Evolutionary conservation across 1,139 yeast species (phyloP), one percentile per base, ranked within the genome.

Genomic region (Ogataea hybrid): DNA sequence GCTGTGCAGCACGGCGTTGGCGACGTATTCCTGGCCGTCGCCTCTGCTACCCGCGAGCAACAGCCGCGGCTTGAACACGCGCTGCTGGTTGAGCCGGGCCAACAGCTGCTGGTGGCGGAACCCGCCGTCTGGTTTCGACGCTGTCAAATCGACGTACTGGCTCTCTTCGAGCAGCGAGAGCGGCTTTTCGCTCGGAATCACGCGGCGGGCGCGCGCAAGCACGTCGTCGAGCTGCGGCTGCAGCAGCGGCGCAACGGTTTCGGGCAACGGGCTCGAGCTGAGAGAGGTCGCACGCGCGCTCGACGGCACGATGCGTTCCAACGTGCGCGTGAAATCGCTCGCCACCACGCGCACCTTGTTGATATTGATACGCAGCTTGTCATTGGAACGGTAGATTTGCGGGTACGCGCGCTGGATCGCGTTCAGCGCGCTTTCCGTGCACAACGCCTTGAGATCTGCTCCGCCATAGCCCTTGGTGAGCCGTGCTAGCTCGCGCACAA

Each of bases 401-500:
- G 99, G 99, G 57, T 84, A 92, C 40, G 82, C 78, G 52, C 98
- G 70, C 64, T 92, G 97, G 36, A 92, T 92, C 55, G 59, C 47
- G 35, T 56, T 83, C 48, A 94, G 71, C 0, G 98, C 97, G 11
- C 97, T 94, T 61, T 92, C 99, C 0, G 97, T 90, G 59, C 97
- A 90, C 27, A 92, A 69, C 0, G 97, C 96, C 43, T 97, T 72
- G 49, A 94, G 70, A 64, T 92, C 99, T 2, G 99, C 97, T 67
- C 99, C 99, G 29, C 98, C 98, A 58, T 88, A 94, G 0, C 98
- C 98, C 60, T 90, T 92, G 0, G 99, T 90, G 44, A 88, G 68
- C 11, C 73, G 72, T 0, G 97, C 94, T 35, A 92, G 73, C 43
- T 81, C 80, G 3, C 73, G 73, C 7, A 87, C 59, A 52, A 92